These are phyloP conservation scores for Phytopythium kandeliae DNA, from an alignment of 352 stramenopile species.

Conservation along the genomic window DNA sequence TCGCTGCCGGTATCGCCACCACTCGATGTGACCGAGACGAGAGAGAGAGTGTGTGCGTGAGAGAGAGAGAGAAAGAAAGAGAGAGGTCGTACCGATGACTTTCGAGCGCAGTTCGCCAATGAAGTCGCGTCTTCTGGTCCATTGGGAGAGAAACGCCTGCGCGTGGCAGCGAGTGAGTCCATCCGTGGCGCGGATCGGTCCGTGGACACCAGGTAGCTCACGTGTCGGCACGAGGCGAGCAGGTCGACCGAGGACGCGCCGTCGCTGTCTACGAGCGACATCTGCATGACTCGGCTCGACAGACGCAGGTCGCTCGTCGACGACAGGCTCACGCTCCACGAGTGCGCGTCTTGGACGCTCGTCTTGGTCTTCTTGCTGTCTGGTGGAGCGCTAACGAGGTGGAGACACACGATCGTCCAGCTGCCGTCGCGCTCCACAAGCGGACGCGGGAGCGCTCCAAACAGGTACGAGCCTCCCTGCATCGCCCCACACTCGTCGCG, in stretches of 20 bases:
- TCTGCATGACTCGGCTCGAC: conserved; percentile 37
- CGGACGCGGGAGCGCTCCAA: neutral
- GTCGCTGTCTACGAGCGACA: conserved; percentile 13
- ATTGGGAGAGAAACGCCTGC: conserved; percentile 35
- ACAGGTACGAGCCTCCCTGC: neutral
- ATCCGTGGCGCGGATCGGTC: neutral
- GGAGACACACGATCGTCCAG: conserved; percentile 3
- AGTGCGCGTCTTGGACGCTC: neutral
- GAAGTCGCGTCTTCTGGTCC: conserved; percentile 32
- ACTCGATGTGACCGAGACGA: too few species aligned
- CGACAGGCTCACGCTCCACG: conserved; percentile 11
- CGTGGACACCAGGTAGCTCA: conserved; percentile 5
- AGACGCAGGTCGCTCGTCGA: conserved; percentile 25
- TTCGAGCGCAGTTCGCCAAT: conserved; percentile 21
- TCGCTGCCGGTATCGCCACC: too few species aligned
- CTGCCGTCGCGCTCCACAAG: neutral
- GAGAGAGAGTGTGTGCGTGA: too few species aligned
- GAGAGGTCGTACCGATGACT: conserved; percentile 23
- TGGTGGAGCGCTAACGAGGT: neutral
- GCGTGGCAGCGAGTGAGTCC: neutral
- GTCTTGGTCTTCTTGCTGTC: neutral
- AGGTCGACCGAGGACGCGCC: conserved; percentile 28
- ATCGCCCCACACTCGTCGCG: neutral
- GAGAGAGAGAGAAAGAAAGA: neutral
- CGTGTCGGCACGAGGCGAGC: conserved; percentile 27